phyloP scores from a whole-genome alignment of 176 grass and related monocot genomes.

The Triticum aestivum region DNA sequence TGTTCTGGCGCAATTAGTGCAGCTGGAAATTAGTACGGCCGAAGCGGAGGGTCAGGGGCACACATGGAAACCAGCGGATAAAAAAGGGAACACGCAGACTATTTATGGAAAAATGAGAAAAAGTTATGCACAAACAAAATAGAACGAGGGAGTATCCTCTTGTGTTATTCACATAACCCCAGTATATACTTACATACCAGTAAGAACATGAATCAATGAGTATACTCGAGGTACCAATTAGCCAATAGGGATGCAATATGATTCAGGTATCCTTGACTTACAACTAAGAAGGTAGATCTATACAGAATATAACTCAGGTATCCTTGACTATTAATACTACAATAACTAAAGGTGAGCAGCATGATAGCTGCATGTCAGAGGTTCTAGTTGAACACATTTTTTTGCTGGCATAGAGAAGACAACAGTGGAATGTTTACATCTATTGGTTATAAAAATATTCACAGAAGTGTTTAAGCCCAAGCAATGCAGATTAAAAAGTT shows the following conservation, averaged over 20 bases:
- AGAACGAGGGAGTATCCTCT: neutral
- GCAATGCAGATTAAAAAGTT: neutral
- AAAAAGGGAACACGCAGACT: no score
- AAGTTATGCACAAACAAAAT: no score
- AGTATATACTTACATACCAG: neutral
- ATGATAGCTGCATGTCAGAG: neutral
- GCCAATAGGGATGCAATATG: neutral
- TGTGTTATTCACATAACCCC: neutral
- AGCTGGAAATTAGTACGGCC: no score
- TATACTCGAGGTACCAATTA: neutral
- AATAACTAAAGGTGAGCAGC: neutral
- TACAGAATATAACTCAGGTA: constrained; percentile 4
- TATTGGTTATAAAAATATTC: neutral
- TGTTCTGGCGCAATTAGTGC: no score
- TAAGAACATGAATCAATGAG: neutral
- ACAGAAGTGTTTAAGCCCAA: neutral
- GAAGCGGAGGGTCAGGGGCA: no score
- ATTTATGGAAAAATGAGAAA: no score
- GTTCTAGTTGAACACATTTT: neutral
- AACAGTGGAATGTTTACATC: neutral
- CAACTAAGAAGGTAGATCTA: constrained; percentile 5
- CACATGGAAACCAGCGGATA: no score
- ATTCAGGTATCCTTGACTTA: neutral
- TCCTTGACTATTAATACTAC: neutral
- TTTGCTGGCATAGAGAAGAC: neutral